Evolutionary conservation across 2,329 filamentous ascomycete species (phyloP), one percentile per base, ranked within the genome.

Genomic region (Calonectria ilicicola): DNA sequence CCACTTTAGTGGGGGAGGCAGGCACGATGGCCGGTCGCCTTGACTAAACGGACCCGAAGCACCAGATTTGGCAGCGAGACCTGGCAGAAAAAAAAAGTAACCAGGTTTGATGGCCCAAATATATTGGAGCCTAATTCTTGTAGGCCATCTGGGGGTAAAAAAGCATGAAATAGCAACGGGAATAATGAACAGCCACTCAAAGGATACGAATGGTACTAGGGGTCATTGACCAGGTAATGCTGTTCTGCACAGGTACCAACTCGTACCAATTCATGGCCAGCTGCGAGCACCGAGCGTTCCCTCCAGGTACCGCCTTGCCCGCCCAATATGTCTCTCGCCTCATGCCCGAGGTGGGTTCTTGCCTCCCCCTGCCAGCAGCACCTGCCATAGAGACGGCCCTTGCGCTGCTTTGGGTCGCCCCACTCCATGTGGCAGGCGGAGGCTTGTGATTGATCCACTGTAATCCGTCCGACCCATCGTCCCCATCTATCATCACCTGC

Each of bases 401-500:
- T 65, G 68, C 68, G 56, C 62, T 65, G 40, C 51, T 46, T 62
- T 49, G 38, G 35, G 32, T 12, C 29, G 29, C 68, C 68, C 68
- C 62, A 66, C 62, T 26, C 23, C 23, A 60, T 21, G 63, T 49
- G 49, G 29, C 60, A 51, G 47, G 26, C 42, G 9, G 35, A 32
- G 32, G 66, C 46, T 47, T 49, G 49, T 68, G 66, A 63, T 68
- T 40, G 56, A 68, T 47, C 56, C 66, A 51, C 46, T 35, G 46
- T 47, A 40, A 49, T 51, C n/a, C 46, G 46, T 38, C 63, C 27
- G 44, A 38, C 63, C 63, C 65, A 67, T 47, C 27, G 66, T 44
- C 44, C 44, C 75, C 73, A 72, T 74, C 75, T 72, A 68, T 70
- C 70, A 71, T 77, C 67, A 68, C 72, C 65, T 65, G 73, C 65